Evolutionary conservation across 805 yeast genomes (phyloP).

Genomic region (Schwanniomyces pseudopolymorphus): DNA sequence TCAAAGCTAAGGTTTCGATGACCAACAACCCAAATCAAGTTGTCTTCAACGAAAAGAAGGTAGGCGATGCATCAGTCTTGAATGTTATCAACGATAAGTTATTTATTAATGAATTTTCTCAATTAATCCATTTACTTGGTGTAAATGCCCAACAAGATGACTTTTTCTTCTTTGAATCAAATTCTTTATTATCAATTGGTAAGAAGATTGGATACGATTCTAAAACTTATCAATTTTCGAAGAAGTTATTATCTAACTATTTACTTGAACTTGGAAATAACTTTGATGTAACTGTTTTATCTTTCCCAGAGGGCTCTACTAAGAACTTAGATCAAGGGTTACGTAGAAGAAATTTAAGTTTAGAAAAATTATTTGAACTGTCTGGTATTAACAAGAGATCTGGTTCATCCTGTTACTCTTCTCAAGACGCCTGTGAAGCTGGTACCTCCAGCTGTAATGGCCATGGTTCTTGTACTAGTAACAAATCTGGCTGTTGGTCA

Average conservation of each 20-base stretch:
- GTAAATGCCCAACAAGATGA: conserved; percentile 18
- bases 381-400: conserved; percentile 1
- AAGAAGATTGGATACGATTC: conserved; percentile 45
- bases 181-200: conserved; percentile 43
- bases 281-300: conserved; percentile 30
- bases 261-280: conserved; percentile 18
- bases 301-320: conserved; percentile 27
- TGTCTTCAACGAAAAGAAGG: conserved; percentile 3
- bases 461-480: conserved; percentile 53
- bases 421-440: conserved; percentile 48
- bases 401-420: conserved; percentile 29
- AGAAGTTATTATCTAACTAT: conserved; percentile 30
- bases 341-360: conserved; percentile 19
- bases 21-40: conserved; percentile 10
- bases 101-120: conserved; percentile 50
- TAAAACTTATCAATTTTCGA: conserved; percentile 39
- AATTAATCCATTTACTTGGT: conserved; percentile 41
- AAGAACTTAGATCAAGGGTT: conserved; percentile 10
- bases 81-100: conserved; percentile 42
- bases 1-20: conserved; percentile 16
- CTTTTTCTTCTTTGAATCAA: conserved; percentile 37
- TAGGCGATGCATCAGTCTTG: conserved; percentile 24
- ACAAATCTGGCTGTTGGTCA: conserved; percentile 42
- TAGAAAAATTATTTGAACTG: conserved; percentile 9
- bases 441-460: conserved; percentile 49